Base-by-base conservation (phyloP, 78 protist species). In the Diacronema lutheri region DNA sequence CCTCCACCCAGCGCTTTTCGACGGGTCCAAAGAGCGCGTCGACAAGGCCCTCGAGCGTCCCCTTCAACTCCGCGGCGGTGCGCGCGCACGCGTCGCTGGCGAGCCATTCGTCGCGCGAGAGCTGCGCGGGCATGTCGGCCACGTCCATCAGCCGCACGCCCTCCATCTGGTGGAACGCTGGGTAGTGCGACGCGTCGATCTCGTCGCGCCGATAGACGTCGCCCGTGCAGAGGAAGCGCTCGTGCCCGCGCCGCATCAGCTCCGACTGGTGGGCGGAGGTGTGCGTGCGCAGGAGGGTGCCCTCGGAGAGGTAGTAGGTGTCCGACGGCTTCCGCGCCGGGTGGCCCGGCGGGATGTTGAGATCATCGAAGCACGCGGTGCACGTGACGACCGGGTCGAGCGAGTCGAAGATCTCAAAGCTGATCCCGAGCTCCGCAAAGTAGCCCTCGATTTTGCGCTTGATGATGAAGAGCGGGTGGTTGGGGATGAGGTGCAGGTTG, bases 191-290 rank as follows among this genome's bases (percentile, higher is more conserved):
- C 41, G 72, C 77, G 44, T 94, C 98, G 81, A 96, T 88, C 68
- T 91, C 92, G 74, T 94, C 98, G 1, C 98, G 73, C 29, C 97
- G 71, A 68, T 92, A 94, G 29, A 93, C 95, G 55, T 55, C 68
- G 46, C 65, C 68, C 82, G 82, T 76, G 82, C 82, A 76, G 16
- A 76, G 82, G 66, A 95, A 93, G 11, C 94, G 88, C 40, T 58
- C 40, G 6, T 86, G 21, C 10, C 92, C 91, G 10, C 14, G 11
- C 9, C 69, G 29, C 56, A 94, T 33, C 60, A 94, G 44, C 58
- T 91, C 82, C 41, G 88, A 84, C 81, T 94, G 96, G 68, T 94
- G 96, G 0, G 96, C 81, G 37, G 72, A 78, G 29, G 78, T 84
- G 33, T 79, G 84, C 37, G 84, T 57, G 55, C 84, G 79, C 44